Evolutionary conservation across 768 basidiomycete species (phyloP).

Genomic region (Lactarius pseudohatsudake): DNA sequence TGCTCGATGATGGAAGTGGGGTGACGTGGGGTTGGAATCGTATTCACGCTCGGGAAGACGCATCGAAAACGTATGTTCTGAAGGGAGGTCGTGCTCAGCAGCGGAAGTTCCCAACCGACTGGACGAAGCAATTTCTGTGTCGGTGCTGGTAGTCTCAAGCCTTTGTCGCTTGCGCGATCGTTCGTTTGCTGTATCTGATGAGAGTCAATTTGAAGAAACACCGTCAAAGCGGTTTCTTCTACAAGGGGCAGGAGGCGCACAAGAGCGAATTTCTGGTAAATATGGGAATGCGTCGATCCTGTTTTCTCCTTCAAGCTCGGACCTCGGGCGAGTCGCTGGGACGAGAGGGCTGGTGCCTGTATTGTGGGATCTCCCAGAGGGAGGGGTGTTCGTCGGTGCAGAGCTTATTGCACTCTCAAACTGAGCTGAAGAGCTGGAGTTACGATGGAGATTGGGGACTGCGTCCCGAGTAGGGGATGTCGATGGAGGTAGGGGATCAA

Average conservation of each 20-base stretch:
- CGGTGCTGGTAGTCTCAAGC: slow-evolving; percentile 44
- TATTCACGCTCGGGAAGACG: slow-evolving; percentile 27
- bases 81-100: slow-evolving; percentile 30
- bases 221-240: background rate
- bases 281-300: slow-evolving; percentile 22
- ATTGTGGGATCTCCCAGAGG: slow-evolving; percentile 19
- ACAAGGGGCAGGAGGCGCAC: slow-evolving; percentile 18
- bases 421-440: slow-evolving; percentile 23
- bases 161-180: slow-evolving; percentile 70
- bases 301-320: slow-evolving; percentile 29
- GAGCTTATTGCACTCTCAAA: slow-evolving; percentile 24
- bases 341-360: slow-evolving; percentile 25
- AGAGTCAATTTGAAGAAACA: slow-evolving; percentile 7
- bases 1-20: slow-evolving; percentile 19
- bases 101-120: slow-evolving; percentile 31
- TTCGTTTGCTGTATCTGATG: slow-evolving; percentile 27
- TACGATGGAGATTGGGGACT: slow-evolving; percentile 28
- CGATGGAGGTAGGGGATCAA: slow-evolving; percentile 32
- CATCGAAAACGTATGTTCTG: slow-evolving; percentile 27
- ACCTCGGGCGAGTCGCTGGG: slow-evolving; percentile 29
- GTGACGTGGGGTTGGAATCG: slow-evolving; percentile 24
- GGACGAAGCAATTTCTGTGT: slow-evolving; percentile 39
- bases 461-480: slow-evolving; percentile 30
- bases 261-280: slow-evolving; percentile 12
- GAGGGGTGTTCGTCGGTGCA: slow-evolving; percentile 10